These are phyloP conservation scores for Curvularia eragrostidis DNA, from an alignment of 2,329 filamentous ascomycete species.

Conservation along the genomic window DNA sequence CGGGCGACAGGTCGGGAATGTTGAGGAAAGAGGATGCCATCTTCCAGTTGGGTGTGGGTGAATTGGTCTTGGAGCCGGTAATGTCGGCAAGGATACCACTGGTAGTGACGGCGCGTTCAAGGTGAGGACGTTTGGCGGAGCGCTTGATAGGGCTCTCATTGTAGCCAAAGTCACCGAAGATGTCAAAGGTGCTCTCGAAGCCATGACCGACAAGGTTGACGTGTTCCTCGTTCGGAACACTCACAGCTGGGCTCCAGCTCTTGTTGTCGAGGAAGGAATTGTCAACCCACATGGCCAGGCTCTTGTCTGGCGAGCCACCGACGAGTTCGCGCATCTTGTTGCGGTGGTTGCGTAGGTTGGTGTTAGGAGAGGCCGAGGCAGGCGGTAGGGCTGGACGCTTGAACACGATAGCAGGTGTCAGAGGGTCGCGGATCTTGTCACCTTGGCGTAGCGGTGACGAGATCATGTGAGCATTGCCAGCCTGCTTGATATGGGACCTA, in stretches of 20 bases:
- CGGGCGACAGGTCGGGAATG: conserved; percentile 46
- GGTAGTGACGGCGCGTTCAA: conserved; percentile 69
- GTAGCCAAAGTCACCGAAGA: conserved; percentile 62
- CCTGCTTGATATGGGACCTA: conserved; percentile 62
- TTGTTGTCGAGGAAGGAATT: conserved; percentile 53
- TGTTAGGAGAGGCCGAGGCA: conserved; percentile 88
- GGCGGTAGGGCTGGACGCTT: conserved; percentile 70
- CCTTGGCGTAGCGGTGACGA: conserved; percentile 53
- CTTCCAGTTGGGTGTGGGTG: conserved; percentile 47
- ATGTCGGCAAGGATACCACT: conserved; percentile 68
- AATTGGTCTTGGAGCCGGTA: conserved; percentile 60
- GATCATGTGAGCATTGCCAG: conserved; percentile 39
- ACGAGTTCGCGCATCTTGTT: conserved; percentile 82
- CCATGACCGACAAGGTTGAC: conserved; percentile 58
- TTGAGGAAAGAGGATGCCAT: conserved; percentile 46
- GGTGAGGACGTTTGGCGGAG: conserved; percentile 61
- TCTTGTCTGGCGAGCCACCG: conserved; percentile 72
- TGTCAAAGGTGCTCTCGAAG: conserved; percentile 65
- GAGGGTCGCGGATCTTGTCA: conserved; percentile 57
- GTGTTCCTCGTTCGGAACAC: conserved; percentile 65
- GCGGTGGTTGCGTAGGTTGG: conserved; percentile 86
- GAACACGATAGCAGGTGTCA: conserved; percentile 85
- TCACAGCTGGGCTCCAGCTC: conserved; percentile 70
- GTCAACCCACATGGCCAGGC: conserved; percentile 59
- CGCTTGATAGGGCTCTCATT: conserved; percentile 71